Base-by-base conservation (phyloP, 2,329 filamentous ascomycete species). In the Ophiocordyceps camponoti-saundersi region DNA sequence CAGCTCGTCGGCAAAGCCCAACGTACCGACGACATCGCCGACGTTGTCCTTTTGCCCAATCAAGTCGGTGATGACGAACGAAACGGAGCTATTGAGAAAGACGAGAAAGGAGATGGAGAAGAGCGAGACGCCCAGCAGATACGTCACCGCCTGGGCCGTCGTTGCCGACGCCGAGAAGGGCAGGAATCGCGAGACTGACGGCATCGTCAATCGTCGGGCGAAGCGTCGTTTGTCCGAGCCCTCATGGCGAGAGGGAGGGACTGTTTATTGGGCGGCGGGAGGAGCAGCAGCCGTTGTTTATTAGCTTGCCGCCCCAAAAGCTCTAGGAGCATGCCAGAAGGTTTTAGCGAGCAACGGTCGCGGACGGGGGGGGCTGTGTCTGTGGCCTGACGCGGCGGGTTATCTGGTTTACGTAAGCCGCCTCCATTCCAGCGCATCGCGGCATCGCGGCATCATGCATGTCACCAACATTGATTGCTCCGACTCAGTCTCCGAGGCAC, bases 91-190 rank as follows among this genome's bases (percentile, higher is more conserved):
- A 69, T 92, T 92, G 51, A 93, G 75, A 65, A 93, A 93, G 57
- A 93, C 86, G 53, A 93, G 81, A 67, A 92, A 92, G 47, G 83
- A 82, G 58, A 93, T 92, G 63, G 80, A 86, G 69, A 90, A 90
- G 55, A 93, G 78, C 50, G 83, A 85, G 57, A 92, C 83, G 59
- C 81, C 82, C 52, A 88, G 72, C 34, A 93, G 77, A 62, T 93
- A 93, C 29, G 85, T 83, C 48, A 74, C 61, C n/a, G 76, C 79
- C 57, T 82, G 78, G 20, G 75, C 59, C 5, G 70, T 65, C 13
- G 78, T 80, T n/a, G 75, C 77, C 42, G 72, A 69, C 21, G 69
- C 61, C 51, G 75, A 69, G 62, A 82, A 81, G 26, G 78, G 78
- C 46, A 78, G 64, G 50, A 68, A 62, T 48, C 68, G 70, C 51